Evolutionary conservation across 441 rosid species (phyloP).

Genomic region (Codiaeum variegatum): DNA sequence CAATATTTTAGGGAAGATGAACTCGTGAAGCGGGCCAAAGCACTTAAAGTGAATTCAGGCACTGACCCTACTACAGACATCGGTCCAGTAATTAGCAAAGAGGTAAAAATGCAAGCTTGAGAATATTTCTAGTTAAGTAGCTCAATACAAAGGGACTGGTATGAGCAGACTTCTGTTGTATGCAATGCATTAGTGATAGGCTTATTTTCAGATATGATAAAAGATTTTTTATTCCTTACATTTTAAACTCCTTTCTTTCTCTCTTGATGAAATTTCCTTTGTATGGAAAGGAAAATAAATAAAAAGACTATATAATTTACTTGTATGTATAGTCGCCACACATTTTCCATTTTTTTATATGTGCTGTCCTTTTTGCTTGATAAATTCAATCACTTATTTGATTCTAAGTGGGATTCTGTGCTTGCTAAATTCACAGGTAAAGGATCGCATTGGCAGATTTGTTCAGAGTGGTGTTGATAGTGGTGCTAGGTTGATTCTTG

Average conservation of each 20-base stretch:
- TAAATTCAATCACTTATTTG: neutral
- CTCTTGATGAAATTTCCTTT: neutral
- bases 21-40: constrained; percentile 44
- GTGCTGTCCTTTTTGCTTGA: constrained; percentile 8
- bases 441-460: constrained; percentile 68
- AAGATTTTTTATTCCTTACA: neutral
- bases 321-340: neutral
- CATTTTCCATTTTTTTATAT: neutral
- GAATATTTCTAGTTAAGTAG: constrained; percentile 7
- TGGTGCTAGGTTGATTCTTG: constrained; percentile 78
- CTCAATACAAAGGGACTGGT: neutral
- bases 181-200: neutral
- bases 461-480: constrained; percentile 72
- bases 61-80: constrained; percentile 39
- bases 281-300: neutral
- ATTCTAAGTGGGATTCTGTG: constrained; percentile 2
- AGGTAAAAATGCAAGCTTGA: constrained; percentile 24
- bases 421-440: constrained; percentile 50
- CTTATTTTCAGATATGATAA: neutral
- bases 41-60: constrained; percentile 53
- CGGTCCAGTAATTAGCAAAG: constrained; percentile 47
- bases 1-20: constrained; percentile 34
- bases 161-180: neutral
- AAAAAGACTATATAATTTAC: neutral
- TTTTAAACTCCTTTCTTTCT: neutral